Conservation (phyloP, 2,329 filamentous ascomycete genomes). For the Clonostachys rhizophaga region DNA sequence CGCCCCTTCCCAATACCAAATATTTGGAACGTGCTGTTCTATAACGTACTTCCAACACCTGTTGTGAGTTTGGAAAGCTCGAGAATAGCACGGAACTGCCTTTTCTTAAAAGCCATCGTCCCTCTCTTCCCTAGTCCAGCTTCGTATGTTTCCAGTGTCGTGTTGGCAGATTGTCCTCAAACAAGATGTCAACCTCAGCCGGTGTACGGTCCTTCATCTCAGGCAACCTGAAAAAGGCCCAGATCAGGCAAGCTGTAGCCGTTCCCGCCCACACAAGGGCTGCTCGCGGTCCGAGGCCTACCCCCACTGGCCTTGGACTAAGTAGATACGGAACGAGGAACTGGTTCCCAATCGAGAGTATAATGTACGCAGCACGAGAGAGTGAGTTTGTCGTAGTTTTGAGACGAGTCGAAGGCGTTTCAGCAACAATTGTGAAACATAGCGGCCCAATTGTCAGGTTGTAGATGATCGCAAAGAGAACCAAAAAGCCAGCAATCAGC, state of each 20-base stretch:
- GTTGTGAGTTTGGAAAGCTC: too few relatives aligned
- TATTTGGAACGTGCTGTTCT: too few relatives aligned
- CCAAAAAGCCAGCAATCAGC: conserved; percentile 26
- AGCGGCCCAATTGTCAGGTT: conserved; percentile 33
- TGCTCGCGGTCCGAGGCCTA: conserved; percentile 9
- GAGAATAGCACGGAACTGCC: too few relatives aligned
- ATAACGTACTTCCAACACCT: too few relatives aligned
- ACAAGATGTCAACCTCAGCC: conserved; percentile 13
- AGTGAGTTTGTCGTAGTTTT: conserved; percentile 12
- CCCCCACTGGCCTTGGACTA: conserved; percentile 7
- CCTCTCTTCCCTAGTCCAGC: background rate
- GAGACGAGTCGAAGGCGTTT: conserved; percentile 19
- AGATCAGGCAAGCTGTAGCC: conserved; percentile 5
- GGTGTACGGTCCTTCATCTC: conserved; percentile 12
- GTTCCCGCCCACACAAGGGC: conserved; percentile 10
- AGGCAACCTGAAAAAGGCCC: conserved; percentile 13
- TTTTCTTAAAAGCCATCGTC: too few relatives aligned
- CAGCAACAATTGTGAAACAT: conserved; percentile 34
- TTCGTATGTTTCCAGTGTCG: conserved; percentile 5
- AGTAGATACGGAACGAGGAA: conserved; percentile 11
- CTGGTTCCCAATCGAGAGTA: conserved; percentile 9
- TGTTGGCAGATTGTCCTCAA: conserved; percentile 12
- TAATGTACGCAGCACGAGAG: conserved; percentile 7
- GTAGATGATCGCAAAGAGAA: conserved; percentile 33
- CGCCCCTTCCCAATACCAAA: too few relatives aligned